phyloP scores from a whole-genome alignment of 2,329 filamentous ascomycete species.

The Penicillium sp. region DNA sequence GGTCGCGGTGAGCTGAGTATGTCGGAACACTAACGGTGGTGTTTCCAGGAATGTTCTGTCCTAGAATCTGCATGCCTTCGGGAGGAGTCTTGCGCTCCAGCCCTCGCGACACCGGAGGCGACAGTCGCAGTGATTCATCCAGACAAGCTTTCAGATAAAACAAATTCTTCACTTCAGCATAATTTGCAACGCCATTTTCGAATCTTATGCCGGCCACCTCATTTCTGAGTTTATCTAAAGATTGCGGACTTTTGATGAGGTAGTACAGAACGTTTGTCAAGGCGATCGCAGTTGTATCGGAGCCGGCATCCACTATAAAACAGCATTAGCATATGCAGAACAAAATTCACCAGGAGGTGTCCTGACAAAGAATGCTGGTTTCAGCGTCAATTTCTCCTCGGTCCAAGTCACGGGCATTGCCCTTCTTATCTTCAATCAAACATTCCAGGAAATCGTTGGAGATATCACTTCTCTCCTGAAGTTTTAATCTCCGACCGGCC shows the following conservation, averaged over 20 bases:
- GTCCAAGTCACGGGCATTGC: not conserved
- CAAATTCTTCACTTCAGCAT: conserved; percentile 7
- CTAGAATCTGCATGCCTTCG: conserved; percentile 7
- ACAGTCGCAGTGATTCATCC: conserved; percentile 11
- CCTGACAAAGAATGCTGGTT: not conserved
- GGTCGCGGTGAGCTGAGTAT: conserved; percentile 4
- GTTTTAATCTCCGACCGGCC: not conserved
- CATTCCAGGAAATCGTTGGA: not conserved
- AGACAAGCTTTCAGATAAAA: conserved; percentile 11
- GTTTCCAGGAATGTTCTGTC: conserved; percentile 7
- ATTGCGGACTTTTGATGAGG: conserved; percentile 33
- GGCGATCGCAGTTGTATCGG: conserved; percentile 39
- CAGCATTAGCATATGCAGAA: not conserved
- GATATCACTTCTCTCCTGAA: not conserved
- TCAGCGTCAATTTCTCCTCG: not conserved
- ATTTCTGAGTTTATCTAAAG: conserved; percentile 33
- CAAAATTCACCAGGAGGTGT: not conserved
- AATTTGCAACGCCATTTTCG: not conserved
- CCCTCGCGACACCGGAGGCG: conserved; percentile 4
- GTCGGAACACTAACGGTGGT: conserved; percentile 4
- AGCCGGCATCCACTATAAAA: conserved; percentile 1
- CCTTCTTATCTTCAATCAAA: not conserved
- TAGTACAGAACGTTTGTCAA: conserved; percentile 36
- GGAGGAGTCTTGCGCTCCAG: conserved; percentile 11
- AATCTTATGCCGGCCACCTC: conserved; percentile 27